Evolutionary conservation across 2,329 filamentous ascomycete species (phyloP).

Genomic region (Pseudocercospora crystallina): DNA sequence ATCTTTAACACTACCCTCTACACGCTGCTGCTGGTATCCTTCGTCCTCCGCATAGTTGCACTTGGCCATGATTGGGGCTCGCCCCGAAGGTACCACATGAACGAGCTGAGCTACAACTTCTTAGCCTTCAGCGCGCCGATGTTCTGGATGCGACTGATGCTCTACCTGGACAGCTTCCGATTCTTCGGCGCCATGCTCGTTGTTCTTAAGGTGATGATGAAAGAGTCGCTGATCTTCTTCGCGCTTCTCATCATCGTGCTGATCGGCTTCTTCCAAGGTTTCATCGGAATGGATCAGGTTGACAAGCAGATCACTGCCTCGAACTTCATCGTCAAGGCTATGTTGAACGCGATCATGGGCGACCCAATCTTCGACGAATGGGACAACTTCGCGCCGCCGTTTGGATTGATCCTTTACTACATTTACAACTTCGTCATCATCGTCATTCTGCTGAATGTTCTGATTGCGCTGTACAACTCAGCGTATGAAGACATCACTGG

Average conservation of each 20-base stretch:
- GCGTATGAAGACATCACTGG: conserved; percentile 94
- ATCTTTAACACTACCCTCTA: conserved; percentile 89
- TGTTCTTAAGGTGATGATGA: conserved; percentile 73
- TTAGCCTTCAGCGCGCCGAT: conserved; percentile 89
- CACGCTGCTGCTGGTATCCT: conserved; percentile 71
- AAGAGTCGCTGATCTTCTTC: conserved; percentile 87
- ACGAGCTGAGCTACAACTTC: conserved; percentile 87
- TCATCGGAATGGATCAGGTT: conserved; percentile 84
- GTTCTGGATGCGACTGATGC: conserved; percentile 91
- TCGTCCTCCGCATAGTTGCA: conserved; percentile 76
- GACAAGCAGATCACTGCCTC: conserved; percentile 66
- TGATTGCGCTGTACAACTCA: conserved; percentile 95
- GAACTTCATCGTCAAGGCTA: conserved; percentile 72
- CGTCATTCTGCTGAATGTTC: conserved; percentile 90
- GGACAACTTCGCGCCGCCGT: conserved; percentile 86
- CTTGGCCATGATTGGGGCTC: conserved; percentile 59
- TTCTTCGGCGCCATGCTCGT: conserved; percentile 99
- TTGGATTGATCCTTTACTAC: conserved; percentile 94
- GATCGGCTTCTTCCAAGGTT: conserved; percentile 86
- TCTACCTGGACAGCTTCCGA: conserved; percentile 88
- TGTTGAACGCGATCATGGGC: conserved; percentile 89
- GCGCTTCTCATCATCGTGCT: conserved; percentile 82
- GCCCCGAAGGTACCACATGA: conserved; percentile 60
- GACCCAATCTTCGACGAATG: conserved; percentile 88
- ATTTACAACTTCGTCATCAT: conserved; percentile 97